A percentile compares a stretch with the other conserved stretches of the same genome.
Conservation (phyloP, 768 basidiomycete species). For the Hypholoma sublateritium region DNA sequence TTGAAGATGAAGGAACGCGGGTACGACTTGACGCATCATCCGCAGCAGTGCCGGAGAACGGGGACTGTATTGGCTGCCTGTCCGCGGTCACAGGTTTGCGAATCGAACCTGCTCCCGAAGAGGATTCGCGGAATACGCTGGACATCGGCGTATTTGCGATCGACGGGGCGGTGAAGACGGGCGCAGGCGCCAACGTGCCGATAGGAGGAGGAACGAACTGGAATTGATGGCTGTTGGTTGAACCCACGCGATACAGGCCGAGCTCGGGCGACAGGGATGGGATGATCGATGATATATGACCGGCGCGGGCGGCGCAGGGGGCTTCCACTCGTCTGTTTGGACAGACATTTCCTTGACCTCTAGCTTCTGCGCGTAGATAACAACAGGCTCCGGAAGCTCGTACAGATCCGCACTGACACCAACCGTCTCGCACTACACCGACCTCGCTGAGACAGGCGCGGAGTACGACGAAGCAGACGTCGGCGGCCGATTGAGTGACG, state of each 20-base stretch:
- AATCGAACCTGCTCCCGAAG: conserved; percentile 38
- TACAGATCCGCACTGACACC: conserved; percentile 39
- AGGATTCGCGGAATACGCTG: conserved; percentile 48
- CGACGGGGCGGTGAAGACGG: conserved; percentile 34
- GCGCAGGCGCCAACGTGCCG: conserved; percentile 21
- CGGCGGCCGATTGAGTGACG: conserved; percentile 20
- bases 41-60: conserved; percentile 53
- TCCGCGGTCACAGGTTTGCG: conserved; percentile 58
- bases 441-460: conserved; percentile 22
- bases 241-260: conserved; percentile 56
- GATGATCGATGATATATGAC: conserved; percentile 24
- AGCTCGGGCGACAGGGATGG: conserved; percentile 17
- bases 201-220: conserved; percentile 61
- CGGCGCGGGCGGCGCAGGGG: conserved; percentile 36
- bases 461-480: conserved; percentile 34
- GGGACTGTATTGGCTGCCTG: conserved; percentile 72
- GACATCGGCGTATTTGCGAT: conserved; percentile 39
- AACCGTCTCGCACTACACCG: conserved; percentile 53
- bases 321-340: conserved; percentile 76
- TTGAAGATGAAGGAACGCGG: conserved; percentile 51
- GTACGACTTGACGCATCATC: conserved; percentile 42
- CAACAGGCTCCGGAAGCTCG: conserved; percentile 34
- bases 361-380: conserved; percentile 46
- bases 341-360: conserved; percentile 73
- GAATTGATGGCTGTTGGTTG: conserved; percentile 48